phyloP scores from a whole-genome alignment of 345 rosid species.

The Eucalyptus regnans region DNA sequence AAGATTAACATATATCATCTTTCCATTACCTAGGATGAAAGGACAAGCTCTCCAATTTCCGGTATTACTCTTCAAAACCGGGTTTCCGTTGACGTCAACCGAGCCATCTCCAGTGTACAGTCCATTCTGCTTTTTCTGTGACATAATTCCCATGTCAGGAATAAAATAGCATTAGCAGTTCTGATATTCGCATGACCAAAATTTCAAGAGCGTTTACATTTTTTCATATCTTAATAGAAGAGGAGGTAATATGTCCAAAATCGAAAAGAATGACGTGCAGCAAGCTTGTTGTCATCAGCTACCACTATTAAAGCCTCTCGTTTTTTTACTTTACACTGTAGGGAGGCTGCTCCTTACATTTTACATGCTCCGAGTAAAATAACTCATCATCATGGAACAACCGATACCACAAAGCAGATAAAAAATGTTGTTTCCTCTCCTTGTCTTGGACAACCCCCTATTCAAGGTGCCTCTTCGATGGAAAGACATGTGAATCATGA shows the following conservation, averaged over 20 bases:
- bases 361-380: neutral
- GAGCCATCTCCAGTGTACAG: conserved; percentile 90
- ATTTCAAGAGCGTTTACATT: neutral
- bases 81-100: conserved; percentile 60
- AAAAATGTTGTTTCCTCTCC: neutral
- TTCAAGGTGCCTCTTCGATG: neutral
- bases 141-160: neutral
- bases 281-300: neutral
- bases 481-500: neutral
- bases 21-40: conserved; percentile 60
- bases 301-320: neutral
- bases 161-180: neutral
- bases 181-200: neutral
- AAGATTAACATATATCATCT: neutral
- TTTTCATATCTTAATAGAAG: neutral
- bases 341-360: neutral
- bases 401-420: neutral
- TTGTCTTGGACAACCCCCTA: neutral
- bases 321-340: neutral
- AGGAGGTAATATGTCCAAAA: neutral
- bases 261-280: neutral
- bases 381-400: neutral
- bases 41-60: conserved; percentile 98
- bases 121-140: conserved; percentile 21
- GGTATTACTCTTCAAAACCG: conserved; percentile 65